phyloP scores from a whole-genome alignment of 2,329 filamentous ascomycete species.

The Fusarium sp. region DNA sequence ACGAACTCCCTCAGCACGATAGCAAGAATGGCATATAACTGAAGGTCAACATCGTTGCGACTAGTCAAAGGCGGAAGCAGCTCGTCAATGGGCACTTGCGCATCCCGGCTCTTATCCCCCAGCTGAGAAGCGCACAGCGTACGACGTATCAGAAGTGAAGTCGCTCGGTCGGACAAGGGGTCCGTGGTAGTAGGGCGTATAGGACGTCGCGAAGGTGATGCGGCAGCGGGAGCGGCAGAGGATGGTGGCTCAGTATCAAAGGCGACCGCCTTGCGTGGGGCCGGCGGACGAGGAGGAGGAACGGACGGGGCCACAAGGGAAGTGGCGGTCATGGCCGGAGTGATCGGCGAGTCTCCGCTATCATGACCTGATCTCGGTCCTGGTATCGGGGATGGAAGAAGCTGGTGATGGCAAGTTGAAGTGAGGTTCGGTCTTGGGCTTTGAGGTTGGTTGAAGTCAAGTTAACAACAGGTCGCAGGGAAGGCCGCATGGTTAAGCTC shows the following conservation, averaged over 20 bases:
- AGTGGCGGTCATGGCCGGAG: slow-evolving; percentile 50
- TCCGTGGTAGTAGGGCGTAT: slow-evolving; percentile 57
- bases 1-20: slow-evolving; percentile 92
- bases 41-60: slow-evolving; percentile 91
- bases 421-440: slow-evolving; percentile 4
- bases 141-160: slow-evolving; percentile 82
- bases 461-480: slow-evolving; percentile 42
- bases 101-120: slow-evolving; percentile 66
- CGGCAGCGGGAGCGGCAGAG: slow-evolving; percentile 39
- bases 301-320: slow-evolving; percentile 38
- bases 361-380: slow-evolving; percentile 46
- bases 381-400: slow-evolving; percentile 1
- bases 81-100: slow-evolving; percentile 75
- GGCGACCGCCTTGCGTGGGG: slow-evolving; percentile 44
- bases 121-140: slow-evolving; percentile 82
- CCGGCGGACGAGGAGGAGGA: slow-evolving; percentile 39
- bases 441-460: slow-evolving; percentile 35
- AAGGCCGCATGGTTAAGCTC: slow-evolving; percentile 44
- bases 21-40: slow-evolving; percentile 92
- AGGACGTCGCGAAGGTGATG: slow-evolving; percentile 48
- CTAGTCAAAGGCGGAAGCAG: slow-evolving; percentile 92
- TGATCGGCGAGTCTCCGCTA: slow-evolving; percentile 26
- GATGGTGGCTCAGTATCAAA: slow-evolving; percentile 44
- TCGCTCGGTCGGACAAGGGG: slow-evolving; percentile 81
- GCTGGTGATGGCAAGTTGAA: slow-evolving; percentile 7